Conservation (phyloP, 768 basidiomycete genomes). For the Neoboletus subvelutipes region DNA sequence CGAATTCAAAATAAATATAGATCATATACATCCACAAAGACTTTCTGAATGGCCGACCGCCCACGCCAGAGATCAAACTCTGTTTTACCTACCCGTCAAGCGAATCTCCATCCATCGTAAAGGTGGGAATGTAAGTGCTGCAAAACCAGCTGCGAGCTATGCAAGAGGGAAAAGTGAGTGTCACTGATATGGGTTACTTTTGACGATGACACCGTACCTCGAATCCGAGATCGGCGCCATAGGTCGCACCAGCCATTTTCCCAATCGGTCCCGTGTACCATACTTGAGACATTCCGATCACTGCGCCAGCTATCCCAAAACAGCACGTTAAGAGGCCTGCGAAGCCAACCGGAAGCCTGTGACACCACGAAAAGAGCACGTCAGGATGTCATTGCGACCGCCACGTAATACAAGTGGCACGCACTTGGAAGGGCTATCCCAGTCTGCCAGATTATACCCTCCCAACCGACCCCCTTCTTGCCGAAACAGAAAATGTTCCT, state of each 20-base stretch:
- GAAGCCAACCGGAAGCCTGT: conserved; percentile 46
- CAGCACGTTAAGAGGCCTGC: conserved; percentile 48
- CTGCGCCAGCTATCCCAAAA: conserved; percentile 48
- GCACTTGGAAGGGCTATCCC: conserved; percentile 41
- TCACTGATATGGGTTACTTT: too few species aligned
- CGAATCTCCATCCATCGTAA: conserved; percentile 50
- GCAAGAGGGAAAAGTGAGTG: too few species aligned
- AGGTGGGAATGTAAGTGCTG: conserved; percentile 46
- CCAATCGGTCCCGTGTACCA: conserved; percentile 56
- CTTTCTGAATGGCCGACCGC: not conserved
- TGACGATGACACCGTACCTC: conserved; percentile 35
- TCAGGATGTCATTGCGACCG: not conserved
- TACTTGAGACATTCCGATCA: conserved; percentile 51
- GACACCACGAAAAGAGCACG: not conserved
- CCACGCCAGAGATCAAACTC: not conserved
- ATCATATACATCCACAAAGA: not conserved
- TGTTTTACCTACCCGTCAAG: conserved; percentile 36
- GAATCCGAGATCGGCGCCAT: conserved; percentile 54
- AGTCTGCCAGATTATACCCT: conserved; percentile 51
- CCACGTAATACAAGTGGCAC: conserved; percentile 5
- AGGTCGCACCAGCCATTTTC: conserved; percentile 37
- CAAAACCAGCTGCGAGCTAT: conserved; percentile 44
- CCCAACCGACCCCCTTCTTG: conserved; percentile 38
- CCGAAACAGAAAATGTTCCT: conserved; percentile 49
- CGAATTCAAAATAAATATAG: not conserved